A percentile compares a stretch with the other conserved stretches of the same genome.
Evolutionary conservation across 2,329 filamentous ascomycete genomes (phyloP).

Genomic region (Aspergillus ibericus): DNA sequence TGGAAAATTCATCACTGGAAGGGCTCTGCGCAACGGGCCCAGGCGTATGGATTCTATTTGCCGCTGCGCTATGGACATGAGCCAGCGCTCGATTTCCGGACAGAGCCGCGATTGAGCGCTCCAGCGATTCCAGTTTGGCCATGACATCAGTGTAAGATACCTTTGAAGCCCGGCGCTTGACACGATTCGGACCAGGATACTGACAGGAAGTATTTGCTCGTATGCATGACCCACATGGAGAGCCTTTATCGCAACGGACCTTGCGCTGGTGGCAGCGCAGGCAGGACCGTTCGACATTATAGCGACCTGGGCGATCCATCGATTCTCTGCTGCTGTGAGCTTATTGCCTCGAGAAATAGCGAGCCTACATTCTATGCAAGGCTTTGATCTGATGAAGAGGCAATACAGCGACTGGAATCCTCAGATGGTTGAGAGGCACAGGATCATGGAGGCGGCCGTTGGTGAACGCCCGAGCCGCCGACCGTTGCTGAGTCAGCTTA

Average conservation of each 20-base stretch:
- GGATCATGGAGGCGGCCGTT: background rate
- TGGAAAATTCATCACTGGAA: background rate
- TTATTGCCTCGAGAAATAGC: background rate
- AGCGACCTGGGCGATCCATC: conserved; percentile 17
- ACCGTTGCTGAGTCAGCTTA: background rate
- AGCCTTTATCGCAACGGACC: conserved; percentile 27
- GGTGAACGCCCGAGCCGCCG: background rate
- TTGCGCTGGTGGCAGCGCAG: conserved; percentile 33
- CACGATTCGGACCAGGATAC: conserved; percentile 24
- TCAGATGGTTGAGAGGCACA: background rate
- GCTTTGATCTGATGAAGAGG: no score
- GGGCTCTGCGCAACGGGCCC: background rate
- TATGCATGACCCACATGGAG: conserved; percentile 25
- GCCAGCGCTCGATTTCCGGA: background rate
- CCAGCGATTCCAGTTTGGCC: conserved; percentile 24
- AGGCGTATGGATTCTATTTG: background rate
- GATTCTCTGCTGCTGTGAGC: background rate
- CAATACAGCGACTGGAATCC: background rate
- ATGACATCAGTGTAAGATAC: conserved; percentile 20
- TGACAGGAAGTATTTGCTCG: conserved; percentile 22
- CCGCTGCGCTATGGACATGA: background rate
- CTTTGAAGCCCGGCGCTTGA: conserved; percentile 23
- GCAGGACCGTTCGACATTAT: conserved; percentile 31
- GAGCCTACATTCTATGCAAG: background rate
- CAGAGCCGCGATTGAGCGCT: conserved; percentile 20